Conservation (phyloP, 495 filamentous ascomycete species). For the Elasticomyces elasticus region DNA sequence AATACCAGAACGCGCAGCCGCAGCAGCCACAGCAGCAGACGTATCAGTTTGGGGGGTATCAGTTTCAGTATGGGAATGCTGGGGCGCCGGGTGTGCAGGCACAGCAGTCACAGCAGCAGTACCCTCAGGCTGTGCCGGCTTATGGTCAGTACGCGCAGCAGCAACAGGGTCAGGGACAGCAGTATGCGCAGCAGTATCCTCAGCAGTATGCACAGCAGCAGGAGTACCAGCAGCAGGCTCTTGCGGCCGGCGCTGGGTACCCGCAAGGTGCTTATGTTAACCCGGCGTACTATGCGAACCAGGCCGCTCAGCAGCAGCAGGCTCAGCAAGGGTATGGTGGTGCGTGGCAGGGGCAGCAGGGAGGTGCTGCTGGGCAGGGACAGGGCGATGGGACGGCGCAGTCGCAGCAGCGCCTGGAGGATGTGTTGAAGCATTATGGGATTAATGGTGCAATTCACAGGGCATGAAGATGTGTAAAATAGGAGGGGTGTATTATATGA, state of each 20-base stretch:
- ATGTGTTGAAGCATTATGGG: too few relatives aligned
- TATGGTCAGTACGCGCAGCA: conserved; percentile 1
- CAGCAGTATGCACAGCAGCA: background rate
- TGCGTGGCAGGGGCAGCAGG: background rate
- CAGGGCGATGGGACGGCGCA: too few relatives aligned
- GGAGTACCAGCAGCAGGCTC: background rate
- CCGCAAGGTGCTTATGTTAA: conserved; percentile 16
- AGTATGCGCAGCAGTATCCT: too few relatives aligned
- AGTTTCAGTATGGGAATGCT: conserved; percentile 16
- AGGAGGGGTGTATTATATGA: too few relatives aligned
- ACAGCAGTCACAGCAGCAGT: conserved; percentile 2
- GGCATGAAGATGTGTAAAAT: too few relatives aligned
- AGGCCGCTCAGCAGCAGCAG: conserved; percentile 7
- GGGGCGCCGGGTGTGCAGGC: background rate
- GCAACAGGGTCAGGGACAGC: background rate
- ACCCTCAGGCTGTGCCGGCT: background rate
- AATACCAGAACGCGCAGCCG: background rate
- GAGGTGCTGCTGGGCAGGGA: background rate
- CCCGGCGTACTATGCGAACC: conserved; percentile 9
- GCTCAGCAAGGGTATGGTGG: conserved; percentile 6
- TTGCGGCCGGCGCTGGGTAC: background rate
- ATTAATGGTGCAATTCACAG: too few relatives aligned
- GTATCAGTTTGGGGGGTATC: conserved; percentile 21
- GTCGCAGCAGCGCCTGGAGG: too few relatives aligned
- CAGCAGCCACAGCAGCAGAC: conserved; percentile 3